Base-by-base conservation (phyloP, 1,139 yeast genomes). In the Cylindricascospora bacillispora region DNA sequence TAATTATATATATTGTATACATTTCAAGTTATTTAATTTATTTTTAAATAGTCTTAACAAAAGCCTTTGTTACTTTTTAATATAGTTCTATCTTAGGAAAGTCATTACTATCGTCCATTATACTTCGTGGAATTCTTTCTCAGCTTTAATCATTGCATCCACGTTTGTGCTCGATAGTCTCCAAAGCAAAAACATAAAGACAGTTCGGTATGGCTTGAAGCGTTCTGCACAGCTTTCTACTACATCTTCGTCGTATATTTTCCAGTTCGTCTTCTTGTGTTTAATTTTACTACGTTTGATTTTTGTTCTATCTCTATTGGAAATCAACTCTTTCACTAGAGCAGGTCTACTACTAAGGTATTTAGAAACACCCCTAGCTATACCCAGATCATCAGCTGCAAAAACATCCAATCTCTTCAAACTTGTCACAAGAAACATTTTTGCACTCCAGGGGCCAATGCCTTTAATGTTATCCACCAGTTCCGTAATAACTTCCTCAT, bases 371-470 rank as follows among this genome's bases (percentile, higher is more conserved):
- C 95, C 95, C 40, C 93, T 60, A 23, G 89, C 86, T 2, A 85
- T 69, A 1, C 95, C 95, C 32, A 85, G 59, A 55, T 86, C 95
- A 21, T 76, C 85, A 10, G 70, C 62, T 2, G 92, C 79, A 52
- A 82, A 81, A 0, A 81, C 70, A 48, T 85, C 76, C 49, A 69
- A 49, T 35, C 80, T 65, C 19, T 65, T 65, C 27, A 85, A 56
- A 0, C 80, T 78, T 47, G 83, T 82, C 13, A 77, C 51, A 12
- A 79, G 57, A 56, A 83, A 85, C 95, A 85, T 85, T 35, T 78
- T 80, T 0, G 93, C 92, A 6, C 86, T 73, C 97, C 97, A 85
- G 1, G 73, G 69, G 0, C 95, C 95, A 20, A 85, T 69, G 0
- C 95, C 95, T 47, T 82, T 80, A 33, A 83, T 59, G 24, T 60